These are phyloP conservation scores for Kuraishia cidri DNA, from an alignment of 805 yeast genomes.

Conservation along the genomic window DNA sequence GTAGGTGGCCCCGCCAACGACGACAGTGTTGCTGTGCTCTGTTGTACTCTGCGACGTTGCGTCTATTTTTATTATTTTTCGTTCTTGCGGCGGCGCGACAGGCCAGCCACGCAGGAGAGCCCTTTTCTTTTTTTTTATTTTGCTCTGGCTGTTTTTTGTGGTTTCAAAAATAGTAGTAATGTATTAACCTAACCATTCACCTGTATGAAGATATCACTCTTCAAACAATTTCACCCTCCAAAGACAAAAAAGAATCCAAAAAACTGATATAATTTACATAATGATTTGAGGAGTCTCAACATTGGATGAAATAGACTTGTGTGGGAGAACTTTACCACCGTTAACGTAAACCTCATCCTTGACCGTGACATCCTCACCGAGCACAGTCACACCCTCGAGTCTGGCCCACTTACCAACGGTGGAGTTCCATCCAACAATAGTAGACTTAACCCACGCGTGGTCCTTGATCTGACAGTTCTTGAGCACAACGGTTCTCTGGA, in stretches of 20 bases:
- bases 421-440: slow-evolving; percentile 99
- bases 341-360: slow-evolving; percentile 98
- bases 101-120: no score
- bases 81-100: no score
- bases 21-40: no score
- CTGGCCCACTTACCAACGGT: slow-evolving; percentile 99
- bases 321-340: slow-evolving; percentile 99
- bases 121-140: no score
- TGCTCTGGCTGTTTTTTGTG: no score
- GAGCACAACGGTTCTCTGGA: slow-evolving; percentile 89
- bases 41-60: no score
- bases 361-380: slow-evolving; percentile 98
- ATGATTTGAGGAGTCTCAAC: slow-evolving; percentile 97
- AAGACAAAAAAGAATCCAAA: slow-evolving; percentile 1
- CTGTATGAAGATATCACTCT: no score
- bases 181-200: no score
- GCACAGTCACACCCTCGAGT: slow-evolving; percentile 93
- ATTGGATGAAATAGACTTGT: slow-evolving; percentile 91
- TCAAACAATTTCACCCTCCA: no score
- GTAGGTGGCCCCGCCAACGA: no score
- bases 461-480: slow-evolving; percentile 88
- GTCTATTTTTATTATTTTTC: no score
- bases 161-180: no score
- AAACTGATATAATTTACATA: slow-evolving; percentile 50
- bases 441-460: slow-evolving; percentile 96